These are phyloP conservation scores for Eucalyptus lansdowneana DNA, from an alignment of 345 rosid species.

Conservation along the genomic window DNA sequence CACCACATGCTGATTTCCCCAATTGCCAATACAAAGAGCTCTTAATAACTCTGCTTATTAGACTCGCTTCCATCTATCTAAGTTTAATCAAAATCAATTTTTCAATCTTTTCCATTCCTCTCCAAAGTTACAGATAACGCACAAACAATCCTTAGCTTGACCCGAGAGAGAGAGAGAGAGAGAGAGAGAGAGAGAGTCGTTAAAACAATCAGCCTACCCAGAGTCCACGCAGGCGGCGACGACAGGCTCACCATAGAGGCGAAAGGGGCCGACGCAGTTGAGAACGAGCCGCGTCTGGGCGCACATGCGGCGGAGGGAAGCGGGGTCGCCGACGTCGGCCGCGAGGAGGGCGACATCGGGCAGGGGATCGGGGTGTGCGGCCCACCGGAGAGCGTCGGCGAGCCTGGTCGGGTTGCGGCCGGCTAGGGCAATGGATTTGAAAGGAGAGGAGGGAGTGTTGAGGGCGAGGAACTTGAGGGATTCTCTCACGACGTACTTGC, in stretches of 20 bases:
- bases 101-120: not conserved
- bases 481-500: conserved; percentile 64
- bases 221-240: conserved; percentile 72
- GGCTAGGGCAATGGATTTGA: conserved; percentile 64
- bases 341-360: conserved; percentile 49
- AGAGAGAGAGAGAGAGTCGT: not conserved
- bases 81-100: not conserved
- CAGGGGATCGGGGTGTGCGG: conserved; percentile 43
- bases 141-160: not conserved
- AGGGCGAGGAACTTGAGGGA: conserved; percentile 51
- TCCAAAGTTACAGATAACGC: not conserved
- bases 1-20: not conserved
- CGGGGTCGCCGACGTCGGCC: conserved; percentile 58
- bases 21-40: not conserved
- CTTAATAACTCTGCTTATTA: not conserved
- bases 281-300: conserved; percentile 59
- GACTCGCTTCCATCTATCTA: not conserved
- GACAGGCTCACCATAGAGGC: conserved; percentile 65
- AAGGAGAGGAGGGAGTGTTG: conserved; percentile 39
- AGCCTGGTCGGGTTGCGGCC: conserved; percentile 64
- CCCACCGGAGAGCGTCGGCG: conserved; percentile 57
- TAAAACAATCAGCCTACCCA: conserved; percentile 20
- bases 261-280: conserved; percentile 83
- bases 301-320: conserved; percentile 69
- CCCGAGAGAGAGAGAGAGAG: not conserved